Percentiles rank a stretch among this genome's conserved stretches.
These are phyloP conservation scores for Crithidia brevicula DNA, from an alignment of 208 protist species.

Conservation along the genomic window DNA sequence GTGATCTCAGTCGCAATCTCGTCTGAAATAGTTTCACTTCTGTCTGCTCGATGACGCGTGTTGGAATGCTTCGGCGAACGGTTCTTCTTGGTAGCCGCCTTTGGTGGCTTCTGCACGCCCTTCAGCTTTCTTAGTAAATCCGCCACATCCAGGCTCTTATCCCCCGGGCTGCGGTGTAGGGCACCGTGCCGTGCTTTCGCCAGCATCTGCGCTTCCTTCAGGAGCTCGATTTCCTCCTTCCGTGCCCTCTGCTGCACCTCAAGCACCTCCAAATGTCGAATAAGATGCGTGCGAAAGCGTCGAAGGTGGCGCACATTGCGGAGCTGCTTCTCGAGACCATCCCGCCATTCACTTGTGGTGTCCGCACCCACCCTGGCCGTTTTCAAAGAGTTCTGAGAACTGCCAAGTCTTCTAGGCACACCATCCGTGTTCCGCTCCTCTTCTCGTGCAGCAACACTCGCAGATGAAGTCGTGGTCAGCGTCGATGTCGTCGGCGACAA, in stretches of 20 bases:
- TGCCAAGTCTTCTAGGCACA: too few species aligned
- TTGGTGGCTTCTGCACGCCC: neutral
- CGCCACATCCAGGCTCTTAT: neutral
- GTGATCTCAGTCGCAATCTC: conserved; percentile 19
- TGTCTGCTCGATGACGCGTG: neutral
- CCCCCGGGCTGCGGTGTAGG: neutral
- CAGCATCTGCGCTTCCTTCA: conserved; percentile 60
- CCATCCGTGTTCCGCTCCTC: too few species aligned
- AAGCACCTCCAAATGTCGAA: conserved; percentile 48
- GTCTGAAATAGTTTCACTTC: conserved; percentile 12
- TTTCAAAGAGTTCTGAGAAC: too few species aligned
- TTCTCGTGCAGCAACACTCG: too few species aligned
- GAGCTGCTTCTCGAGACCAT: conserved; percentile 40
- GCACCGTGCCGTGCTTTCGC: conserved; percentile 32
- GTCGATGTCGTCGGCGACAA: neutral
- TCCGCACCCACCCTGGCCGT: too few species aligned
- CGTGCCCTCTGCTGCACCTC: conserved; percentile 55
- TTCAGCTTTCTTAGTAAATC: conserved; percentile 3
- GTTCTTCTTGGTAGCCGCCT: neutral
- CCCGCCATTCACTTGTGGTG: conserved; percentile 3
- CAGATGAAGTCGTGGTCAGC: too few species aligned
- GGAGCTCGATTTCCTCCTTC: conserved; percentile 33
- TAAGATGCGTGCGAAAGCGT: conserved; percentile 57
- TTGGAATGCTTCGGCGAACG: neutral
- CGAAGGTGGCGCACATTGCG: conserved; percentile 62